These are phyloP conservation scores for Triangularia verruculosa DNA, from an alignment of 2,329 filamentous ascomycete genomes.

Conservation along the genomic window DNA sequence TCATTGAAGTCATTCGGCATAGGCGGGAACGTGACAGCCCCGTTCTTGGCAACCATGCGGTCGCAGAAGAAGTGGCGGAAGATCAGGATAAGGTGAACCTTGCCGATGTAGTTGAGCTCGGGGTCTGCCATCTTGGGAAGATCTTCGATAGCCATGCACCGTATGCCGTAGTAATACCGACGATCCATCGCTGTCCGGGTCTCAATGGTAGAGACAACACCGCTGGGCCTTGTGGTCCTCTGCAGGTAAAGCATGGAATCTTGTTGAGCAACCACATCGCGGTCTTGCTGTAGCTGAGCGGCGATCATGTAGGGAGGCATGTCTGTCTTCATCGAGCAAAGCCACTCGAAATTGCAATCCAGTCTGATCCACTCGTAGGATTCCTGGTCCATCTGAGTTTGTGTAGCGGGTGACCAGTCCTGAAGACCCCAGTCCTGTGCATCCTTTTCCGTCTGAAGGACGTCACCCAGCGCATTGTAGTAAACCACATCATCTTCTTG, in stretches of 20 bases:
- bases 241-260: slow-evolving; percentile 74
- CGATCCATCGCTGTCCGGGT: slow-evolving; percentile 85
- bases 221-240: slow-evolving; percentile 64
- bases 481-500: slow-evolving; percentile 76
- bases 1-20: slow-evolving; percentile 89
- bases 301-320: slow-evolving; percentile 98
- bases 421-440: slow-evolving; percentile 77
- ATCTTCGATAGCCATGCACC: slow-evolving; percentile 76
- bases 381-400: slow-evolving; percentile 88
- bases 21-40: slow-evolving; percentile 68
- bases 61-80: slow-evolving; percentile 89
- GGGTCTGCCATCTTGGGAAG: slow-evolving; percentile 72
- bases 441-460: slow-evolving; percentile 79
- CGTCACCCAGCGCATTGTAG: slow-evolving; percentile 88
- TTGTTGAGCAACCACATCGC: slow-evolving; percentile 87
- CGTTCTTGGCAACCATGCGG: slow-evolving; percentile 32
- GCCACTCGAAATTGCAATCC: slow-evolving; percentile 98
- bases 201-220: slow-evolving; percentile 83
- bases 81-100: slow-evolving; percentile 78
- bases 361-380: slow-evolving; percentile 98
- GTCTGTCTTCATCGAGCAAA: slow-evolving; percentile 75
- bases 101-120: slow-evolving; percentile 70
- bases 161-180: slow-evolving; percentile 91
- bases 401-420: slow-evolving; percentile 87
- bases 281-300: slow-evolving; percentile 93